These are phyloP conservation scores for Panaeolus papilionaceus DNA, from an alignment of 768 basidiomycete species.

Conservation along the genomic window DNA sequence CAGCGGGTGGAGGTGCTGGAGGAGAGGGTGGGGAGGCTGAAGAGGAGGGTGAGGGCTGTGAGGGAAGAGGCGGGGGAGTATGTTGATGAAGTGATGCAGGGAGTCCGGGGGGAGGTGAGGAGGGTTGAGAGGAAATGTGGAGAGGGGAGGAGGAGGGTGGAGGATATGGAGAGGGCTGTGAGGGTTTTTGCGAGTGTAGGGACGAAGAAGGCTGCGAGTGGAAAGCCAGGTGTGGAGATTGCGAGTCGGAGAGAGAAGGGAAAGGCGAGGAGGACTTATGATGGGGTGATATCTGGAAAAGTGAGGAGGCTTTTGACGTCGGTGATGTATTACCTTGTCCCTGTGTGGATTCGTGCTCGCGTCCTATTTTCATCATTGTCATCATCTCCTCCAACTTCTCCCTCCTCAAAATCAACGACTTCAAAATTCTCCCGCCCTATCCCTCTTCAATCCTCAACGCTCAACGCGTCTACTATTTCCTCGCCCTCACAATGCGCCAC, in stretches of 20 bases:
- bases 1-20: slow-evolving; percentile 56
- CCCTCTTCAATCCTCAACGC: not conserved
- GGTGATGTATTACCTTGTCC: slow-evolving; percentile 16
- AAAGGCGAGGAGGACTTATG: too few relatives aligned
- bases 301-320: slow-evolving; percentile 9
- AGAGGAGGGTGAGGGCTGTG: slow-evolving; percentile 45
- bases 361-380: too few relatives aligned
- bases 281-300: too few relatives aligned
- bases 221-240: too few relatives aligned
- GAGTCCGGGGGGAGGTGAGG: slow-evolving; percentile 54
- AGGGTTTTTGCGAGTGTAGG: slow-evolving; percentile 21
- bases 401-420: not conserved
- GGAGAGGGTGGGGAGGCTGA: slow-evolving; percentile 47
- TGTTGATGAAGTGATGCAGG: slow-evolving; percentile 60
- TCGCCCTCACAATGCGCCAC: slow-evolving; percentile 17
- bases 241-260: not conserved
- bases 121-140: slow-evolving; percentile 59
- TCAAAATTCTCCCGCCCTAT: not conserved
- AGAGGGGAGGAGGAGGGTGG: slow-evolving; percentile 41
- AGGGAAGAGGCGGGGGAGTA: slow-evolving; percentile 67
- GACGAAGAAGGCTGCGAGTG: slow-evolving; percentile 17
- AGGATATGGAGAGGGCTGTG: slow-evolving; percentile 41
- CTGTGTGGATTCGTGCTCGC: not conserved
- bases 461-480: not conserved
- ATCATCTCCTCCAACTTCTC: too few relatives aligned